A percentile compares a stretch with the other conserved stretches of the same genome.
Evolutionary conservation across 2,329 filamentous ascomycete genomes (phyloP).

Genomic region (Diaporthe vaccinii): DNA sequence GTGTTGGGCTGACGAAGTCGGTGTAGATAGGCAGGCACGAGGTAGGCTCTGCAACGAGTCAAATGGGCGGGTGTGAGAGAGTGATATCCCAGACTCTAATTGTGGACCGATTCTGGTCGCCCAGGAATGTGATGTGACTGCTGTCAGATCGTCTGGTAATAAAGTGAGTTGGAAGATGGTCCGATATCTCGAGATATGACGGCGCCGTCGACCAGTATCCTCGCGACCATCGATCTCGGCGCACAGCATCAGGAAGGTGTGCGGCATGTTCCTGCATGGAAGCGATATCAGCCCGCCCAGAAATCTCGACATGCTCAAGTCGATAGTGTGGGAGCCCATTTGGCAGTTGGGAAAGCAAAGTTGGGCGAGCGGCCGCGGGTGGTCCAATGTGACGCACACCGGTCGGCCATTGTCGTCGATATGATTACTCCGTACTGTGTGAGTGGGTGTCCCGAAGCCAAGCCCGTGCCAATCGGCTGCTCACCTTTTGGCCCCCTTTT

Average conservation of each 20-base stretch:
- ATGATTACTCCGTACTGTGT: not conserved
- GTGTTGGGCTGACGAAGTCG: conserved; percentile 10
- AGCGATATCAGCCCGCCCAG: conserved; percentile 21
- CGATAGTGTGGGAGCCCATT: not conserved
- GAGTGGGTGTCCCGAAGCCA: not conserved
- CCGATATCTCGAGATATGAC: conserved; percentile 8
- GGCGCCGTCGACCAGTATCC: not conserved
- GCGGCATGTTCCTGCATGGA: conserved; percentile 22
- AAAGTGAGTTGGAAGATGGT: not conserved
- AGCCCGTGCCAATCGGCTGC: conserved; percentile 26
- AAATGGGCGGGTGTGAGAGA: not conserved
- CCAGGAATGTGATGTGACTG: conserved; percentile 11
- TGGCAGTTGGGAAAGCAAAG: not conserved
- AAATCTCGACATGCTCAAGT: not conserved
- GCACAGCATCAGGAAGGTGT: conserved; percentile 27
- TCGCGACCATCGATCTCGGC: conserved; percentile 19
- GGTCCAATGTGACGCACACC: conserved; percentile 19
- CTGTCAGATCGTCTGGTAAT: not conserved
- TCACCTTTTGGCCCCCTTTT: not conserved
- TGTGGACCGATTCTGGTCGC: conserved; percentile 8
- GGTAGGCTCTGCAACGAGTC: not conserved
- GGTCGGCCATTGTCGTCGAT: not conserved
- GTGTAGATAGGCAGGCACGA: not conserved
- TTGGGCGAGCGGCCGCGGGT: conserved; percentile 2
- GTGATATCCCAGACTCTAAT: conserved; percentile 29